Base-by-base conservation (phyloP, 345 rosid species). In the Gossypioides kirkii region DNA sequence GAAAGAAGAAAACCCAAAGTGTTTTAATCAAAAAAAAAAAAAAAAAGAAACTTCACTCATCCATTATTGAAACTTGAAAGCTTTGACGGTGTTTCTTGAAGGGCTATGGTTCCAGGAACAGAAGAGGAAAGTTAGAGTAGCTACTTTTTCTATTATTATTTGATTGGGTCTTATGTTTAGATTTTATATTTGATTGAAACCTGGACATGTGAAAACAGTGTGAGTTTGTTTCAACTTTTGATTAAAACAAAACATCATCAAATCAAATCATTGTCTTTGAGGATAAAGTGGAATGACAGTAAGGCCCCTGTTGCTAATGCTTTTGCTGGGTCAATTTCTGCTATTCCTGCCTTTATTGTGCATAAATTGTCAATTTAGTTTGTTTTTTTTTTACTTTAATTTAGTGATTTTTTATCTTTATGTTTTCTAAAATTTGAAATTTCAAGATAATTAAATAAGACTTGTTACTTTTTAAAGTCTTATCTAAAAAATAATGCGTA, bases 51-150 rank as follows among this genome's bases (percentile, higher is more conserved):
- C 71, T 61, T 75, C 79, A 87, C 90, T 77, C 85, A 28, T 81
- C 83, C 90, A 86, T 87, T 71, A 50, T 42, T 28, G 80, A 79
- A 75, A 64, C 76, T 28, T 41, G 32, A 46, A 41, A 54, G 6
- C 5, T 62, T 18, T 5, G 42, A 72, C 32, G 13, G 45, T 49
- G 45, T 60, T 45, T 13, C 55, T 60, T 72, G 23, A 6, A 43
- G 45, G 69, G 28, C 59, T 9, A 0, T 47, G 69, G 14, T 14
- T 61, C 42, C 23, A 22, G 55, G 38, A 66, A 66, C 12, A 66
- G 54, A 66, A 45, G 54, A 25, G 70, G 70, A 22, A 66, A 46
- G 55, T 52, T 14, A 65, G 18, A 10, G n/a, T 26, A 25, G 56
- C 56, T 43, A 23, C 52, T 12, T 60, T 56, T 13, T 41, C 22